A percentile compares a stretch with the other conserved stretches of the same genome.
Conservation (phyloP, 2,329 filamentous ascomycete genomes). For the Diaporthe velutina region DNA sequence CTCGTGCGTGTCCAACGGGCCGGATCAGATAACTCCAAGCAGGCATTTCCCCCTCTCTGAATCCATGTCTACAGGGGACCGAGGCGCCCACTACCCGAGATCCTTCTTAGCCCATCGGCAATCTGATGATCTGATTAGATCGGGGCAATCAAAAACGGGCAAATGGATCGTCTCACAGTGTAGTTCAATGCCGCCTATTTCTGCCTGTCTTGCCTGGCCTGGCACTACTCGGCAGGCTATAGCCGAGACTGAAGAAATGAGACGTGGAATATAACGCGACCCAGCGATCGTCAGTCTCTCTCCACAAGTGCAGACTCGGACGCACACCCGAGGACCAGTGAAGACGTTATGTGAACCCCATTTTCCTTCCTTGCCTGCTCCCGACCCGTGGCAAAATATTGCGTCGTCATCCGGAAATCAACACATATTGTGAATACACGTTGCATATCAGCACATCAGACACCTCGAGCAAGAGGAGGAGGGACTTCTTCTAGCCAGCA, state of each 20-base stretch:
- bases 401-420: not conserved
- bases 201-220: not conserved
- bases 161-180: not conserved
- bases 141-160: not conserved
- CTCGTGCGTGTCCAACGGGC: too few species aligned
- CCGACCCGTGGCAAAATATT: not conserved
- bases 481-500: not conserved
- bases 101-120: not conserved
- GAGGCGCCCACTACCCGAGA: not conserved
- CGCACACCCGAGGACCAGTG: too few species aligned
- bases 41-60: not conserved
- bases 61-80: not conserved
- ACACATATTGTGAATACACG: not conserved
- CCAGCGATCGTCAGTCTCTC: not conserved
- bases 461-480: not conserved
- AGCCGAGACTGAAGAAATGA: not conserved
- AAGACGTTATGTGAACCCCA: not conserved
- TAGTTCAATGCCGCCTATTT: not conserved
- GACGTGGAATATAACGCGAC: not conserved
- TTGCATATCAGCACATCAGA: too few species aligned
- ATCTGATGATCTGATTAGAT: conserved; percentile 37
- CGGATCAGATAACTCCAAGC: conserved; percentile 22
- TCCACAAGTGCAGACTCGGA: not conserved
- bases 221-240: not conserved
- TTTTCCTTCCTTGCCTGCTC: not conserved